phyloP scores from a whole-genome alignment of 352 stramenopile species.

The Pythium folliculosum region DNA sequence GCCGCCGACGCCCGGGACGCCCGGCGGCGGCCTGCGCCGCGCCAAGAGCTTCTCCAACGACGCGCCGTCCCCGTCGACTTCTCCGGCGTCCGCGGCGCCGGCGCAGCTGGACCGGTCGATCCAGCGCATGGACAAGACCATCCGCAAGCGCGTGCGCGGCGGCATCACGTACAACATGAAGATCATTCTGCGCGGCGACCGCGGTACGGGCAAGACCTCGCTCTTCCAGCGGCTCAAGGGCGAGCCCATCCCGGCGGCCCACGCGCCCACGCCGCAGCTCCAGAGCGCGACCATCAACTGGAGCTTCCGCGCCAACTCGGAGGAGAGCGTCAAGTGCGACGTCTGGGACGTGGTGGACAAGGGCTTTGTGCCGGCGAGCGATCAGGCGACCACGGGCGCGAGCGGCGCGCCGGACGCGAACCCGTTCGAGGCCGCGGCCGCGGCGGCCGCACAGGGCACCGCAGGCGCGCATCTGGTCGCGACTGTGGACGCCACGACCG shows the following conservation, averaged over 20 bases:
- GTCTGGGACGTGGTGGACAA: conserved; percentile 91
- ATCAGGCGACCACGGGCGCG: not conserved
- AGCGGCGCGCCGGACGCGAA: conserved; percentile 13
- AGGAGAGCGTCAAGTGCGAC: conserved; percentile 90
- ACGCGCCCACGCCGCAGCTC: conserved; percentile 84
- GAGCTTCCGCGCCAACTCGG: conserved; percentile 57
- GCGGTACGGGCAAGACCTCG: conserved; percentile 88
- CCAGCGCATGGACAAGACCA: conserved; percentile 82
- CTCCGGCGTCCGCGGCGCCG: conserved; percentile 4
- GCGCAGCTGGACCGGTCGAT: conserved; percentile 55
- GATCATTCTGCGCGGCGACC: conserved; percentile 81
- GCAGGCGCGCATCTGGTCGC: conserved; percentile 65
- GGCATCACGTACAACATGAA: conserved; percentile 93
- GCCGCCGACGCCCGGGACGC: conserved; percentile 18
- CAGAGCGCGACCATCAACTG: conserved; percentile 89
- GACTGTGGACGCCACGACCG: conserved; percentile 76
- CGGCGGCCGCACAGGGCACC: conserved; percentile 17
- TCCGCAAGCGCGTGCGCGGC: conserved; percentile 75
- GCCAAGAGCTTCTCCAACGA: conserved; percentile 44
- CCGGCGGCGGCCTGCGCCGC: conserved; percentile 25
- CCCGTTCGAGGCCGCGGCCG: conserved; percentile 30
- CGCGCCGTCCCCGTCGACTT: conserved; percentile 27
- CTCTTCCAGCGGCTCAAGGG: conserved; percentile 86
- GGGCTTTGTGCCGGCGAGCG: conserved; percentile 45
- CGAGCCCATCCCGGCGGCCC: conserved; percentile 62